phyloP scores from a whole-genome alignment of 768 basidiomycete species.

The Cubamyces sp. region DNA sequence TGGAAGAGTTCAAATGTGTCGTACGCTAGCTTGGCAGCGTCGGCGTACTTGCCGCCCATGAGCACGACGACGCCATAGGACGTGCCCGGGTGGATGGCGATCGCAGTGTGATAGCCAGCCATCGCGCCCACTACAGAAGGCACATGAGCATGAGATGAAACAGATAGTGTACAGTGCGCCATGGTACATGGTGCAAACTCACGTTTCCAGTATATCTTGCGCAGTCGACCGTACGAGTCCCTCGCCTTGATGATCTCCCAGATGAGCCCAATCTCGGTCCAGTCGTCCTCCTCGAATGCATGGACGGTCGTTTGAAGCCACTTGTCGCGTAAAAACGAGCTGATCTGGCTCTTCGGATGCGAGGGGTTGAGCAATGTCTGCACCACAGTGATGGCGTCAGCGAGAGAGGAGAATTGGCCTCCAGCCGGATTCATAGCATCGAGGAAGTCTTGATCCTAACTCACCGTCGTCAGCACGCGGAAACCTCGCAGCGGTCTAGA shows the following conservation, averaged over 20 bases:
- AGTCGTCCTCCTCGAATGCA: constrained; percentile 36
- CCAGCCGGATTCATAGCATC: constrained; percentile 48
- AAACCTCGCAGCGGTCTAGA: too few relatives aligned
- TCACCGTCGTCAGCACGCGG: too few relatives aligned
- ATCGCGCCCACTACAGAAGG: too few relatives aligned
- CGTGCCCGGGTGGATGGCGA: constrained; percentile 34
- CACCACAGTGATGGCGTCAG: constrained; percentile 49
- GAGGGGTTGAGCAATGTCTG: constrained; percentile 49
- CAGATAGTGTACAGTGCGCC: too few relatives aligned
- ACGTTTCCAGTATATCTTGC: constrained; percentile 37
- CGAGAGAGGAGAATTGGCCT: constrained; percentile 55
- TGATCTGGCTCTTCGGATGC: constrained; percentile 31
- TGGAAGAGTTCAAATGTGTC: constrained; percentile 34
- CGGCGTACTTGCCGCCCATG: constrained; percentile 28
- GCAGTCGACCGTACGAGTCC: constrained; percentile 28
- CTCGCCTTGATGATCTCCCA: constrained; percentile 33
- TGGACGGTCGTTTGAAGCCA: constrained; percentile 39
- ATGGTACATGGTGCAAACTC: constrained; percentile 9
- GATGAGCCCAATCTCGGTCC: constrained; percentile 28
- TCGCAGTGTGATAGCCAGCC: constrained; percentile 30
- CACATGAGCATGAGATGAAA: too few relatives aligned
- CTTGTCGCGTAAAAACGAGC: constrained; percentile 30
- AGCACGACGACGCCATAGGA: constrained; percentile 37
- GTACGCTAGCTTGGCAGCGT: constrained; percentile 31
- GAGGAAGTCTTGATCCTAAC: constrained; percentile 44